These are phyloP conservation scores for Fragaria ananassa DNA, from an alignment of 306 rosid species.

Conservation along the genomic window DNA sequence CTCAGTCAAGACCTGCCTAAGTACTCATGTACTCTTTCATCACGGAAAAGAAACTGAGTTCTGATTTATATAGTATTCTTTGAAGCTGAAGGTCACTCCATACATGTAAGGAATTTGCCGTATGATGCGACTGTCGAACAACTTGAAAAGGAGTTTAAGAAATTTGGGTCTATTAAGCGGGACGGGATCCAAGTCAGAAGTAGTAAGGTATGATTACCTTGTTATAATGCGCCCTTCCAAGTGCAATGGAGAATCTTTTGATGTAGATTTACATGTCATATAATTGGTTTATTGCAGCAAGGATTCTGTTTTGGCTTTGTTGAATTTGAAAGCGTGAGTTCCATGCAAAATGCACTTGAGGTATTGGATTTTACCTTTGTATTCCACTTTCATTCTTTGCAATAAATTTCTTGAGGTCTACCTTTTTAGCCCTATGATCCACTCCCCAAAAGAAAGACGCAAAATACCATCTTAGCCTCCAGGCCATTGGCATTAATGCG, in stretches of 20 bases:
- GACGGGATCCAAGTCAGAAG: constrained; percentile 98
- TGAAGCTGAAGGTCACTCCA: constrained; percentile 87
- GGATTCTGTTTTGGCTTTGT: constrained; percentile 97
- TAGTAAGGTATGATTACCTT: constrained; percentile 48
- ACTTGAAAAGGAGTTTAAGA: constrained; percentile 80
- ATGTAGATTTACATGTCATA: constrained; percentile 28
- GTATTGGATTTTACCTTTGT: constrained; percentile 41
- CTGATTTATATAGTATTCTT: not conserved
- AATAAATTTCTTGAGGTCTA: constrained; percentile 2
- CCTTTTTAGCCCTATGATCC: not conserved
- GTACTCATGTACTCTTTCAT: not conserved
- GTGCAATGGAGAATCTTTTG: constrained; percentile 22
- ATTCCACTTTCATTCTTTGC: constrained; percentile 1
- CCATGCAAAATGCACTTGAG: constrained; percentile 84
- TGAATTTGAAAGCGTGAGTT: constrained; percentile 71
- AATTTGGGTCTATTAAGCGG: constrained; percentile 85
- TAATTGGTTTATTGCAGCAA: constrained; percentile 57
- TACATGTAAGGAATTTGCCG: constrained; percentile 85
- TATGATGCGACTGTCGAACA: constrained; percentile 82
- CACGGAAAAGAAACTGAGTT: not conserved
- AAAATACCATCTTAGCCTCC: not conserved
- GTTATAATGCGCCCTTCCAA: not conserved
- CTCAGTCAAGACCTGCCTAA: constrained; percentile 7
- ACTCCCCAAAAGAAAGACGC: not conserved
- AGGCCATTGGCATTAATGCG: not conserved